Conservation (phyloP, 768 basidiomycete genomes). For the Scleroderma citrinum region DNA sequence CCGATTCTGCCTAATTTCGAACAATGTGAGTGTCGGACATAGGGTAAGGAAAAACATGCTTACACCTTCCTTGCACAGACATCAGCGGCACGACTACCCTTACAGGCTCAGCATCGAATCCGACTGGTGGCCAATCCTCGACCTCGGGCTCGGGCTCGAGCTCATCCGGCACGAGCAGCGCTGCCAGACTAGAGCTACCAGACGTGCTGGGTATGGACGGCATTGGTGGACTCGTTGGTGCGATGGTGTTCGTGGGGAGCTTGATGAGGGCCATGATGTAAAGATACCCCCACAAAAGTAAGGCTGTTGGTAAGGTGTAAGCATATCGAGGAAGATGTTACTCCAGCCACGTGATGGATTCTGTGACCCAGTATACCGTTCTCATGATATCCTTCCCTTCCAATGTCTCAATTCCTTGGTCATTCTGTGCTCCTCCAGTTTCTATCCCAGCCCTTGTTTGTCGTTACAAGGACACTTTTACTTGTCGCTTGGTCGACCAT, state of each 20-base stretch:
- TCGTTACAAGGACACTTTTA: too few species aligned
- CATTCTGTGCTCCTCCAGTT: too few species aligned
- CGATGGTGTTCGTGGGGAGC: neutral
- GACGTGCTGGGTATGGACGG: slow-evolving; percentile 3
- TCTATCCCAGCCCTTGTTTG: too few species aligned
- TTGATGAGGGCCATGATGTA: neutral
- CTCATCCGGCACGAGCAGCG: neutral
- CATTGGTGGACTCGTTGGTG: neutral
- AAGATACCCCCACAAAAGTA: neutral
- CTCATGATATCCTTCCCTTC: too few species aligned
- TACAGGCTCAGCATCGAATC: neutral
- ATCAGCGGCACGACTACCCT: slow-evolving; percentile 22
- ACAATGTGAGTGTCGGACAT: slow-evolving; percentile 32
- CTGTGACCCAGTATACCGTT: too few species aligned
- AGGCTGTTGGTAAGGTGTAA: neutral
- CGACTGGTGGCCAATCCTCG: slow-evolving; percentile 2
- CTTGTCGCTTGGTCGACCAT: too few species aligned
- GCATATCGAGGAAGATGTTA: neutral
- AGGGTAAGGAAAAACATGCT: neutral
- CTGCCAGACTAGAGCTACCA: neutral
- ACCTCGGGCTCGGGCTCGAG: slow-evolving; percentile 3
- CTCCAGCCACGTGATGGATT: too few species aligned
- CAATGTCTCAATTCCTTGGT: too few species aligned
- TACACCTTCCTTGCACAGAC: slow-evolving; percentile 11
- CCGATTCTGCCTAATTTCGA: slow-evolving; percentile 37